These are phyloP conservation scores for Crotalaria pallida DNA, from an alignment of 306 rosid genomes.

Conservation along the genomic window DNA sequence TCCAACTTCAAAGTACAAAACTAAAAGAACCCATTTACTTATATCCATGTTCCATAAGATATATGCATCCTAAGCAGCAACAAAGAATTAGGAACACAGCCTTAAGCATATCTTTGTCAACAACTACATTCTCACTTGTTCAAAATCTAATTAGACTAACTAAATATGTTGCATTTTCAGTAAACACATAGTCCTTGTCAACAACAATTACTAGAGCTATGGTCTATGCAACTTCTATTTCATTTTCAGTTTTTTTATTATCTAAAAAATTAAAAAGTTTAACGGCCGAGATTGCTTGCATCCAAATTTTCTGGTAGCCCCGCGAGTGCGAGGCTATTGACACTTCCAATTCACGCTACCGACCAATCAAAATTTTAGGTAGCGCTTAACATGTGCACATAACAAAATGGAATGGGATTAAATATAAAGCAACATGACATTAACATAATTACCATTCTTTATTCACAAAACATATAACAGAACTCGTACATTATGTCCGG, in stretches of 20 bases:
- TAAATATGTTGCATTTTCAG: not conserved
- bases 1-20: not conserved
- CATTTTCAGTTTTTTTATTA: too few relatives aligned
- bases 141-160: too few relatives aligned
- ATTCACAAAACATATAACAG: too few relatives aligned
- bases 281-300: too few relatives aligned
- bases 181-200: not conserved
- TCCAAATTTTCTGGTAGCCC: not conserved
- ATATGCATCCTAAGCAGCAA: not conserved
- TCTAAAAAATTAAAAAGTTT: too few relatives aligned
- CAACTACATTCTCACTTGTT: not conserved
- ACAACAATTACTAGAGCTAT: too few relatives aligned
- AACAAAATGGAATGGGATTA: too few relatives aligned
- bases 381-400: too few relatives aligned
- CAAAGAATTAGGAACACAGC: not conserved
- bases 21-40: not conserved
- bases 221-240: too few relatives aligned
- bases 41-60: not conserved
- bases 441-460: too few relatives aligned
- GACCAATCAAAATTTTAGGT: not conserved
- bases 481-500: too few relatives aligned
- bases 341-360: not conserved
- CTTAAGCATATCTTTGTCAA: constrained; percentile 12
- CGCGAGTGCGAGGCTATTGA: not conserved
- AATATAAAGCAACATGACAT: too few relatives aligned